Percentiles rank a stretch among this genome's conserved stretches.
phyloP scores from a whole-genome alignment of 306 rosid species.

The Gynostemma pentaphyllum region DNA sequence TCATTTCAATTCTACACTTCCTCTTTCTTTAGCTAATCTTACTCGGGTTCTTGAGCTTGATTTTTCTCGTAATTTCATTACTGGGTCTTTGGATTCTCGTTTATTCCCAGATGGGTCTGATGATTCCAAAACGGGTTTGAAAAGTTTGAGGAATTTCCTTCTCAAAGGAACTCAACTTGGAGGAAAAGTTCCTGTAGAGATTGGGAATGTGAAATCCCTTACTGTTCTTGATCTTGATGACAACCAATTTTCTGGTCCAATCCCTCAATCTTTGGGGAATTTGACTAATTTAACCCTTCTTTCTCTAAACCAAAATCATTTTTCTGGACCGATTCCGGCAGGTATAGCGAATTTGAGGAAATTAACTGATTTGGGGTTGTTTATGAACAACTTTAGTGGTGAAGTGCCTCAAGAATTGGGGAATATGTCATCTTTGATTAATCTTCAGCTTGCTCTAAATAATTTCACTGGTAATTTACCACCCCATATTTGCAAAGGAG shows the following conservation, averaged over 20 bases:
- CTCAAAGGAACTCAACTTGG: too few relatives aligned
- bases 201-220: slow-evolving; percentile 33
- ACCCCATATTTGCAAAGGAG: too few relatives aligned
- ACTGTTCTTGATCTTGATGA: slow-evolving; percentile 24
- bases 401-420: slow-evolving; percentile 33
- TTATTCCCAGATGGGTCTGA: too few relatives aligned
- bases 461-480: slow-evolving; percentile 39
- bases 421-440: slow-evolving; percentile 31
- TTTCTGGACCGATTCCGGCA: slow-evolving; percentile 31
- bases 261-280: too few relatives aligned
- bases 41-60: too few relatives aligned
- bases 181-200: slow-evolving; percentile 37
- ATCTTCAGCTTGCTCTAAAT: slow-evolving; percentile 36
- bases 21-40: too few relatives aligned
- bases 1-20: too few relatives aligned
- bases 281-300: slow-evolving; percentile 24
- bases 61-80: too few relatives aligned
- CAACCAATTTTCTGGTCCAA: slow-evolving; percentile 24
- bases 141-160: too few relatives aligned
- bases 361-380: slow-evolving; percentile 21
- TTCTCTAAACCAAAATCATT: slow-evolving; percentile 17
- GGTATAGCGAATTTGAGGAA: slow-evolving; percentile 27
- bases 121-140: too few relatives aligned
- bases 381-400: slow-evolving; percentile 24
- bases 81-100: too few relatives aligned